These are phyloP conservation scores for Inga oerstediana DNA, from an alignment of 306 rosid genomes.

Conservation along the genomic window DNA sequence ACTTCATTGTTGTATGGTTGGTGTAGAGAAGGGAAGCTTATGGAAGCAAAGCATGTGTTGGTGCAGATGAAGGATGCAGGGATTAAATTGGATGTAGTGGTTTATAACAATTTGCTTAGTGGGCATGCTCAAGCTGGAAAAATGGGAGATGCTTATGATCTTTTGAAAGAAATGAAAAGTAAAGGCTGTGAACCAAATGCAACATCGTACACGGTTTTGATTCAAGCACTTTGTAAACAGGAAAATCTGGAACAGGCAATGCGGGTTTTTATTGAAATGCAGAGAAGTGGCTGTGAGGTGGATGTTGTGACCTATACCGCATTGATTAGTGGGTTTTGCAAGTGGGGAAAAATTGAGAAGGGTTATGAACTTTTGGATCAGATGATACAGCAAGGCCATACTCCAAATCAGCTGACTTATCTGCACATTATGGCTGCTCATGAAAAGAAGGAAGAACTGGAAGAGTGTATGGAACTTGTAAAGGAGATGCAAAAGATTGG, in stretches of 20 bases:
- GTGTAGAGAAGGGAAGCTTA: constrained; percentile 81
- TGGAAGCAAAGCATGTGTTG: constrained; percentile 76
- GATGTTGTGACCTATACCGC: constrained; percentile 76
- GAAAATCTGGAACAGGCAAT: constrained; percentile 85
- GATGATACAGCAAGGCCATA: constrained; percentile 71
- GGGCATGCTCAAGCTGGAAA: constrained; percentile 79
- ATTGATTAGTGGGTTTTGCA: constrained; percentile 79
- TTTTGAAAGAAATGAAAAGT: constrained; percentile 74
- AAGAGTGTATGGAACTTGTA: constrained; percentile 74
- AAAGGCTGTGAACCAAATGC: constrained; percentile 72
- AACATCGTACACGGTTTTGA: constrained; percentile 62
- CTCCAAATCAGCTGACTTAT: constrained; percentile 68
- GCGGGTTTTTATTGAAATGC: constrained; percentile 66
- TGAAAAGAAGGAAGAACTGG: constrained; percentile 87
- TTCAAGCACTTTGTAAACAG: constrained; percentile 70
- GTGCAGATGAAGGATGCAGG: constrained; percentile 78
- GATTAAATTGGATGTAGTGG: constrained; percentile 76
- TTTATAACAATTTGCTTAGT: constrained; percentile 65
- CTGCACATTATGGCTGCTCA: constrained; percentile 69
- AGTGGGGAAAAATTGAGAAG: constrained; percentile 73
- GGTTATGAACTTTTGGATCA: constrained; percentile 74
- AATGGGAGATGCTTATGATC: constrained; percentile 79
- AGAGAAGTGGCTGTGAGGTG: constrained; percentile 70
- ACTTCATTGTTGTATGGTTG: constrained; percentile 90
- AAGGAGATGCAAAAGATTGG: constrained; percentile 79